Evolutionary conservation across 306 rosid species (phyloP), one percentile per base, ranked within the genome.

Genomic region (Castanospermum australe): DNA sequence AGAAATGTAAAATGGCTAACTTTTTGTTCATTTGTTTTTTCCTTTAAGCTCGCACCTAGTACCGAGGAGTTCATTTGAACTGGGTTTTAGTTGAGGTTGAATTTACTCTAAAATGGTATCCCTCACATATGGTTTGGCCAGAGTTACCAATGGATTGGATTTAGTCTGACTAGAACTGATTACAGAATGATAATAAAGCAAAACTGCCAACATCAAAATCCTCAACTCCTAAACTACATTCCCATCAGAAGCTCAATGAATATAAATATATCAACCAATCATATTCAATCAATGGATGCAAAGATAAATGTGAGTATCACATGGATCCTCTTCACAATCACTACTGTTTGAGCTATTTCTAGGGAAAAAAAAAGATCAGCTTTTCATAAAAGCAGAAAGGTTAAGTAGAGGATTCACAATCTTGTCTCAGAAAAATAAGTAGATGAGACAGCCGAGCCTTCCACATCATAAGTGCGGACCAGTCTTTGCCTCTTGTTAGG

Each of bases 381-480:
- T 13, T 38, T 65, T 44, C n/a, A 44, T 25, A n/a, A 22, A 36
- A 71, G 18, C 28, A 24, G 13, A 10, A 62, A 71, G 22, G 12
- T 13, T 50, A 63, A 48, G 42, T 54, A 48, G 18, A 76, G 38
- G 17, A 35, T 72, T 91, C 82, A 93, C 77, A 86, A 21, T 82
- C 82, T 91, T 0, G 86, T 88, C 87, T 95, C 99, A 12, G 74
- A 79, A 82, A 91, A 84, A 76, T 95, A 91, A 11, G 99, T 95
- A 6, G 99, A 86, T 6, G 99, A 95, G 76, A 95, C 99, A 42
- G 96, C 99, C 89, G 90, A 82, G 83, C 99, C 99, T 89, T 95
- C 93, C 2, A 89, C 82, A 71, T 95, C 99, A 13, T 83, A 95
- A 4, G 98, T 95, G 6, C 98, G 92, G 68, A 95, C 93, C 62